A percentile compares a stretch with the other conserved stretches of the same genome.
Conservation (phyloP, 2,329 filamentous ascomycete genomes). For the Exserohilum rostratum region DNA sequence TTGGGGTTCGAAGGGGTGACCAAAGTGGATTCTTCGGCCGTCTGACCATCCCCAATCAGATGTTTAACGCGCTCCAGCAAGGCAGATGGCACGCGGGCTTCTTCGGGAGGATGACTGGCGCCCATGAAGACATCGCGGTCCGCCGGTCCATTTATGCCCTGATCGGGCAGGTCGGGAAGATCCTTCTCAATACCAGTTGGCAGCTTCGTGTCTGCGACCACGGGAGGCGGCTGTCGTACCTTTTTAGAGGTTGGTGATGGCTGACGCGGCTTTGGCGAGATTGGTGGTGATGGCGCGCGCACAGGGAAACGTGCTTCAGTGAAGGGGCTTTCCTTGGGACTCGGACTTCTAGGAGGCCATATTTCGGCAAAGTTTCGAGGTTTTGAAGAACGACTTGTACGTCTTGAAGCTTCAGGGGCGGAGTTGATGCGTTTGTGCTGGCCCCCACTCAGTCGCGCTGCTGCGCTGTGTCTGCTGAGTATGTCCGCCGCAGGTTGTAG, state of each 20-base stretch:
- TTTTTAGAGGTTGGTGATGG: slow-evolving; percentile 26
- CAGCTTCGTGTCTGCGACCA: slow-evolving; percentile 7
- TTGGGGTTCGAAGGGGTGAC: slow-evolving; percentile 9
- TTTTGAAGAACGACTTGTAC: slow-evolving; percentile 11
- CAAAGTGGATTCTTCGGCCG: slow-evolving; percentile 16
- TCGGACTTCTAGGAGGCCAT: slow-evolving; percentile 31
- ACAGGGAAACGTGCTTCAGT: slow-evolving; percentile 17
- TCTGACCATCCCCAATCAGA: slow-evolving; percentile 30
- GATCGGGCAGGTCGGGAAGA: slow-evolving; percentile 24
- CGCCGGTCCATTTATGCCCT: slow-evolving; percentile 3
- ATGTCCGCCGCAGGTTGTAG: slow-evolving; percentile 45
- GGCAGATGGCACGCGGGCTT: slow-evolving; percentile 29
- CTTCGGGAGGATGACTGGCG: slow-evolving; percentile 19
- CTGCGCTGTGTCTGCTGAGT: slow-evolving; percentile 37
- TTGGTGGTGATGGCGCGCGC: slow-evolving; percentile 23
- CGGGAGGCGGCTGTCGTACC: slow-evolving; percentile 12
- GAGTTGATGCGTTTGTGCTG: slow-evolving; percentile 43
- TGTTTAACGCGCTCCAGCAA: slow-evolving; percentile 35
- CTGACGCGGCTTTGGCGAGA: slow-evolving; percentile 21
- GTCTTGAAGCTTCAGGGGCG: slow-evolving; percentile 36
- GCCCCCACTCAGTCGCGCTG: slow-evolving; percentile 20
- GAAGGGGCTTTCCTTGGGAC: slow-evolving; percentile 5
- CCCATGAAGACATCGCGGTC: slow-evolving; percentile 21
- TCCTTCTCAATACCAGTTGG: slow-evolving; percentile 30
- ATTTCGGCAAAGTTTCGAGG: slow-evolving; percentile 29